Base-by-base conservation (phyloP, 164 flowering plant species). In the Umbellularia californica region DNA sequence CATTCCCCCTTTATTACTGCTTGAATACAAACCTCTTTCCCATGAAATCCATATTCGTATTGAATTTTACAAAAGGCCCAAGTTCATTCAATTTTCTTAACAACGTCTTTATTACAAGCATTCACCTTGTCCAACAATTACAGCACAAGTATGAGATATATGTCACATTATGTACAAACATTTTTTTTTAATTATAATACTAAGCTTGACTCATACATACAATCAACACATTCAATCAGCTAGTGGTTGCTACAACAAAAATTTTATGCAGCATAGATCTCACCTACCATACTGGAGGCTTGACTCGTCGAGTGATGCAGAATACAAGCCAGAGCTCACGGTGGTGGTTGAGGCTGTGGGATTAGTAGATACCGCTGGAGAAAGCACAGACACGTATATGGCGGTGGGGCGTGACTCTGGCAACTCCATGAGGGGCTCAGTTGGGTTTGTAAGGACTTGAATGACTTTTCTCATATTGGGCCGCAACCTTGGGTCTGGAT, bases 401-500 rank as follows among this genome's bases (percentile, higher is more conserved):
- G 84, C 76, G 55, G 47, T 78, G 1, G 88, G 88, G 23, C 85
- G 65, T 2, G 75, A 75, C 7, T 78, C 76, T 1, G 88, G 85
- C 77, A 87, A 58, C 28, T 81, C 80, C 79, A 87, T 74, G 20
- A 85, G 17, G 20, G 90, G 87, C 75, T 87, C 90, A 72, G 82
- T 72, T 2, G 80, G 78, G 70, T 85, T 87, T 75, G 75, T 24
- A 71, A 87, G 77, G 5, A 87, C 69, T 27, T 87, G 88, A 47
- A 85, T 84, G 62, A 85, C 85, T 74, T 83, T 84, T 19, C 88
- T 74, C 71, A 83, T 83, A 27, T 50, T 77, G 6, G 90, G 88
- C 51, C 90, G 72, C 15, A 41, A 2, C 73, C 27, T 51, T 3
- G 80, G 77, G 65, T 90, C 77, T 0, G 90, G 90, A 63, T 90